Evolutionary conservation across 176 grass and related monocot species (phyloP), one percentile per base, ranked within the genome.

Genomic region (Dendrocalamus sinicus): DNA sequence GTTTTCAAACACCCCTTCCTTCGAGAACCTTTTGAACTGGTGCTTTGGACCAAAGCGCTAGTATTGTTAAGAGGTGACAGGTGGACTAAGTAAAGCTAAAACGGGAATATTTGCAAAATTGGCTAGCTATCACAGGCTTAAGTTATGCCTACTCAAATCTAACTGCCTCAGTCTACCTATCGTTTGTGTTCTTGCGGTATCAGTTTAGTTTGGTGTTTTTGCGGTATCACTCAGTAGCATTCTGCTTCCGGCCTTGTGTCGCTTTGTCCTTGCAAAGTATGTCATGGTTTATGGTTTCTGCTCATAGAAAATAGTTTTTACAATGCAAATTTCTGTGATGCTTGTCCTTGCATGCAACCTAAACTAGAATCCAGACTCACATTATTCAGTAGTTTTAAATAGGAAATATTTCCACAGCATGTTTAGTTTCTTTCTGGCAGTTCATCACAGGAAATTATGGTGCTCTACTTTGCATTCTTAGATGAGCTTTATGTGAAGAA

Each of bases 1-100:
- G 1, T 41, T 17, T 11, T 19, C 40, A 61, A 61, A 26, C n/a
- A 11, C 22, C 8, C 40, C 24, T 30, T 41, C 12, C 5, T 43
- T 77, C 7, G 16, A 44, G 12, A 26, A 77, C 22, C 12, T 77
- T 61, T 61, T 77, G 39, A 77, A 77, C 12, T 23, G 1, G 75
- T 44, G 37, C 7, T 26, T 10, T 77, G 55, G 12, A 77, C 12
- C 23, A 59, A 24, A 78, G 12, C 3, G 14, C 45, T 75, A 75
- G 20, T 41, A 20, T 76, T 14, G 51, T 76, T 76, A 59, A 59
- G 32, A 60, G 7, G 20, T 61, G 30, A 40, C 12, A 53, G 15
- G 44, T 65, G 64, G 35, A 81, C 62, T 52, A 5, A 23, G 47
- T 69, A 69, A 35, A 81, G 47, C 22, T 70, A 81, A 48, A 22